Percentiles rank a stretch among this genome's conserved stretches.
Conservation (phyloP, 2,329 filamentous ascomycete genomes). For the Colletotrichum lini region DNA sequence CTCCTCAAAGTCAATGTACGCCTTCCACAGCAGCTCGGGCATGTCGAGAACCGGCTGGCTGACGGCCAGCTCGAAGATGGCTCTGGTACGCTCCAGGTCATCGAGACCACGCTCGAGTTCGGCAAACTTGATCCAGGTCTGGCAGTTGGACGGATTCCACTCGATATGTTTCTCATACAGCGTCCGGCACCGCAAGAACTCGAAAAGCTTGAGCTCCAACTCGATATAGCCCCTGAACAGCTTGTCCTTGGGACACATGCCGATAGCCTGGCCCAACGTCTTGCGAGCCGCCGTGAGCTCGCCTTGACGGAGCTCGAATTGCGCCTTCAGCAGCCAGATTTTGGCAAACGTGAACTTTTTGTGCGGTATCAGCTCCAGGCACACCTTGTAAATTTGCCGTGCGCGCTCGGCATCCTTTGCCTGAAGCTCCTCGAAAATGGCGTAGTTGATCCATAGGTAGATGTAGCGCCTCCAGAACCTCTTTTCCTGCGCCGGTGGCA, state of each 20-base stretch:
- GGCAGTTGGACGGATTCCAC: slow-evolving; percentile 90
- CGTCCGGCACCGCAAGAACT: slow-evolving; percentile 91
- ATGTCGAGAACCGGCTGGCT: slow-evolving; percentile 89
- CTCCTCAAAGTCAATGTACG: slow-evolving; percentile 98
- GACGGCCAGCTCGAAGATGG: slow-evolving; percentile 93
- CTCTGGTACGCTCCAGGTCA: slow-evolving; percentile 87
- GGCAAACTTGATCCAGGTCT: slow-evolving; percentile 97
- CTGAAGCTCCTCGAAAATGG: slow-evolving; percentile 93
- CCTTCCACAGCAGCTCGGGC: slow-evolving; percentile 98
- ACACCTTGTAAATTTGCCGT: slow-evolving; percentile 91
- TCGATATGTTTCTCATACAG: slow-evolving; percentile 95
- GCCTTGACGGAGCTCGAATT: slow-evolving; percentile 92
- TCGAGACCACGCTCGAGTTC: slow-evolving; percentile 93
- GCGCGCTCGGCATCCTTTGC: slow-evolving; percentile 84
- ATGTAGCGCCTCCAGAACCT: slow-evolving; percentile 98
- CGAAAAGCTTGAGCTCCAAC: slow-evolving; percentile 92
- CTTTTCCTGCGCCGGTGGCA: slow-evolving; percentile 96
- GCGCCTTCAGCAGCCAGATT: slow-evolving; percentile 92
- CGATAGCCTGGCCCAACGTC: slow-evolving; percentile 89
- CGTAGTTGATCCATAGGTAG: slow-evolving; percentile 98
- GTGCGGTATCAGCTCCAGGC: slow-evolving; percentile 89
- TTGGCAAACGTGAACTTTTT: slow-evolving; percentile 98
- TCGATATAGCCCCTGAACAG: slow-evolving; percentile 95
- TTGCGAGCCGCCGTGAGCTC: slow-evolving; percentile 87
- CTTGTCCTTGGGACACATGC: slow-evolving; percentile 96